phyloP scores from a whole-genome alignment of 2,329 filamentous ascomycete genomes.

The Rasamsonia emersonii region DNA sequence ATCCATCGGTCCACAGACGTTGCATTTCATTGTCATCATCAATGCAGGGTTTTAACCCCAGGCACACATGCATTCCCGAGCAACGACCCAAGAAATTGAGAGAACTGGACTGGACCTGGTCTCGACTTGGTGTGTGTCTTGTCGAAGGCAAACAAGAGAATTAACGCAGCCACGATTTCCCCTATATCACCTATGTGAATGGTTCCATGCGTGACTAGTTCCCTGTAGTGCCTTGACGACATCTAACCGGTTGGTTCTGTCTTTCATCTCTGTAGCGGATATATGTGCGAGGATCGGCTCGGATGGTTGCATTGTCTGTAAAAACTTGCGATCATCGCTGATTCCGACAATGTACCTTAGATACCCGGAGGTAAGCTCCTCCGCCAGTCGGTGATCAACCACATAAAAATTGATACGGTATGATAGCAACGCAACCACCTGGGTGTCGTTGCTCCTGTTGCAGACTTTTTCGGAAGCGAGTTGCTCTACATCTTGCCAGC shows the following conservation, averaged over 20 bases:
- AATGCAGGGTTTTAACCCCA: background rate
- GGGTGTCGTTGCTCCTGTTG: background rate
- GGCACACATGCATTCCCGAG: background rate
- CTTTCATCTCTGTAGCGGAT: background rate
- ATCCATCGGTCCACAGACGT: background rate
- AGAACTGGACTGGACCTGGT: background rate
- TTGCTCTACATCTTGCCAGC: background rate
- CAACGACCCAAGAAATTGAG: background rate
- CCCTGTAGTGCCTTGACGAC: background rate
- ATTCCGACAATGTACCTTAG: conserved; percentile 1
- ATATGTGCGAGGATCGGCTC: too few species aligned
- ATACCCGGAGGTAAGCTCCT: conserved; percentile 1
- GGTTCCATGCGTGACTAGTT: background rate
- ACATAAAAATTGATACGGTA: conserved; percentile 1
- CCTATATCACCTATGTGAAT: background rate
- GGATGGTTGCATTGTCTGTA: background rate
- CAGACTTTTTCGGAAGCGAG: background rate
- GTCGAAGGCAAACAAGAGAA: conserved; percentile 1
- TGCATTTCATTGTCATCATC: background rate
- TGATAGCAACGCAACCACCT: background rate
- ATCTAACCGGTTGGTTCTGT: background rate
- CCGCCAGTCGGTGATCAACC: background rate
- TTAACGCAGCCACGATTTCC: background rate
- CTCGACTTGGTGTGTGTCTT: background rate
- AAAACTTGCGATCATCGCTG: background rate